Conservation (phyloP, 805 yeast genomes). For the Candida schatavii region DNA sequence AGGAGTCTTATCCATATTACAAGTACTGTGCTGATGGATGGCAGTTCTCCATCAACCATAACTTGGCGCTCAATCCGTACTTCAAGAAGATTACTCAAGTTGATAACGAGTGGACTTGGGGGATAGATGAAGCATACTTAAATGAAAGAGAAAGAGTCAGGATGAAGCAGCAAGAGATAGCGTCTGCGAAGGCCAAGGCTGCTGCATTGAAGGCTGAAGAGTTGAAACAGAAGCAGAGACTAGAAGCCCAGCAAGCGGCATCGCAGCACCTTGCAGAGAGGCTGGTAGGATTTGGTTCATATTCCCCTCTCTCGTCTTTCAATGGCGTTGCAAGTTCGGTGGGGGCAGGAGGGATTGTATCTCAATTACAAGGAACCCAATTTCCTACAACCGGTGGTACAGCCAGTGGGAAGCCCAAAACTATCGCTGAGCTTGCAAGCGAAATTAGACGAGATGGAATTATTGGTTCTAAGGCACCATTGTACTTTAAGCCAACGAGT, state of each 20-base stretch:
- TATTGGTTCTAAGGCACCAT: constrained; percentile 26
- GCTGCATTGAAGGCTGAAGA: constrained; percentile 54
- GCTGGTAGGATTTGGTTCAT: constrained; percentile 12
- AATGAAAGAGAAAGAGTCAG: constrained; percentile 77
- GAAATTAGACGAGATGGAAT: constrained; percentile 35
- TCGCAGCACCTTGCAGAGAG: constrained; percentile 33
- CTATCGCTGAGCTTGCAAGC: constrained; percentile 43
- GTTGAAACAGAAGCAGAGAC: constrained; percentile 43
- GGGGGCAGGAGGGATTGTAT: constrained; percentile 3
- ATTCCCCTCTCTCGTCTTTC: constrained; percentile 1
- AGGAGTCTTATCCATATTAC: constrained; percentile 86
- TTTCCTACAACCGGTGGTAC: not conserved
- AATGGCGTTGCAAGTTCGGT: too few relatives aligned
- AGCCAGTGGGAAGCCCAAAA: constrained; percentile 23
- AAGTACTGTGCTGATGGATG: constrained; percentile 95
- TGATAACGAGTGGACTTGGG: constrained; percentile 96
- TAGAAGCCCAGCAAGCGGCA: constrained; percentile 26
- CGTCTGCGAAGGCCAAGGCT: constrained; percentile 57
- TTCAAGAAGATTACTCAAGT: constrained; percentile 64
- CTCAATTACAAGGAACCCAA: constrained; percentile 18
- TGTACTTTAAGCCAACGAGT: constrained; percentile 28
- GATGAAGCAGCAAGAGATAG: constrained; percentile 52
- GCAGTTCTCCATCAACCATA: constrained; percentile 94
- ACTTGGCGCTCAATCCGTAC: constrained; percentile 79
- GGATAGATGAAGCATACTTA: constrained; percentile 79